phyloP scores from a whole-genome alignment of 306 rosid species.

The Begonia peltatifolia region DNA sequence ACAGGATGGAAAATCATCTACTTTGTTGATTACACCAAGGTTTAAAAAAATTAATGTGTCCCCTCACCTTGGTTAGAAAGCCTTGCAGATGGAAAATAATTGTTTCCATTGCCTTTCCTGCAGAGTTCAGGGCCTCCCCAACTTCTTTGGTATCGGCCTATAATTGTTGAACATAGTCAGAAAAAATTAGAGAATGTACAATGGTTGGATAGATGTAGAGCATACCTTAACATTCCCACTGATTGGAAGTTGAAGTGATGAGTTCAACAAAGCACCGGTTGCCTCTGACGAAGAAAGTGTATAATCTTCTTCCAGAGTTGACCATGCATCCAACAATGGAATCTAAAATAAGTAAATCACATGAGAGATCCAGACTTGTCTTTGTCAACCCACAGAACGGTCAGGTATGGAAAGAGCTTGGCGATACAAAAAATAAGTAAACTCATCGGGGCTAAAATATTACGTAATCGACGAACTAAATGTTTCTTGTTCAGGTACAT shows the following conservation, averaged over 20 bases:
- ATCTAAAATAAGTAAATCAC: constrained; percentile 26
- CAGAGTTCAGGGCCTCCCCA: constrained; percentile 51
- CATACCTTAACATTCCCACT: constrained; percentile 54
- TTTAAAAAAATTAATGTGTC: too few species aligned
- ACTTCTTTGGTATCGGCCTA: constrained; percentile 56
- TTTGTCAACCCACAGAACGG: not conserved
- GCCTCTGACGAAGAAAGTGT: constrained; percentile 42
- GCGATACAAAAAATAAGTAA: too few species aligned
- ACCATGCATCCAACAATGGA: constrained; percentile 70
- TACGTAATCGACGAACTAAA: too few species aligned
- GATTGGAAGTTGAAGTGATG: constrained; percentile 55
- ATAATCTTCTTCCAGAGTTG: constrained; percentile 42
- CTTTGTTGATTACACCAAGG: too few species aligned
- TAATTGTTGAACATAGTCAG: not conserved
- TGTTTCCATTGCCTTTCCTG: constrained; percentile 41
- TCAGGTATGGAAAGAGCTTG: too few species aligned
- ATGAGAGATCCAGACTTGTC: not conserved
- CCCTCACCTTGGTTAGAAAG: constrained; percentile 44
- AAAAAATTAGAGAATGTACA: not conserved
- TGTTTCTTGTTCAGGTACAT: too few species aligned
- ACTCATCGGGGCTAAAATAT: too few species aligned
- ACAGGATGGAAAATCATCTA: too few species aligned
- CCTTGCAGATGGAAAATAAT: constrained; percentile 33
- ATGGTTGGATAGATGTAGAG: constrained; percentile 5
- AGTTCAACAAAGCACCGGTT: constrained; percentile 49